phyloP scores from a whole-genome alignment of 371 early-diverging fungal genomes.

The Basidiobolus meristosporus region DNA sequence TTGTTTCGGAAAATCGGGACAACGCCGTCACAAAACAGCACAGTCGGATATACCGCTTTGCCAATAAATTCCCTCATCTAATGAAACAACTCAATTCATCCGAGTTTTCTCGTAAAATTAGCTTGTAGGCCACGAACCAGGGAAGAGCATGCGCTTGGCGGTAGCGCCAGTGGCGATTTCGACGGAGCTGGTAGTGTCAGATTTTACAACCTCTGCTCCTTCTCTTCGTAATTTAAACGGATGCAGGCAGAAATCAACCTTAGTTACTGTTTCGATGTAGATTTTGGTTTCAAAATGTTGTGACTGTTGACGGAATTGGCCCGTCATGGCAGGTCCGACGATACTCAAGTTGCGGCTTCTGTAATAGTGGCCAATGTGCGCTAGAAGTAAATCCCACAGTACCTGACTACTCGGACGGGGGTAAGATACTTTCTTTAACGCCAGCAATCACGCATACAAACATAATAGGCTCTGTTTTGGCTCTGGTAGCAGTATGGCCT shows the following conservation, averaged over 20 bases:
- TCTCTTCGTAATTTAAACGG: conserved; percentile 90
- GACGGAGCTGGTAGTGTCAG: conserved; percentile 61
- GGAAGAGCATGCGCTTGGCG: conserved; percentile 78
- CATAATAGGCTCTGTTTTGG: conserved; percentile 78
- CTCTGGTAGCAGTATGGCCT: conserved; percentile 88
- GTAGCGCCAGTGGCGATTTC: conserved; percentile 98
- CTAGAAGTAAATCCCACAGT: conserved; percentile 22
- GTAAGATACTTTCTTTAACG: conserved; percentile 14
- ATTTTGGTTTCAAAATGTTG: conserved; percentile 66
- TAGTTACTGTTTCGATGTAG: conserved; percentile 76
- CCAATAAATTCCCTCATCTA: conserved; percentile 75
- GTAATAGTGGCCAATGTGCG: conserved; percentile 81
- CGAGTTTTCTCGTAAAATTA: too few species aligned
- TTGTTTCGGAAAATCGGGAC: conserved; percentile 94
- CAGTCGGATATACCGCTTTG: conserved; percentile 96
- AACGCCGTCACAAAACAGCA: conserved; percentile 98
- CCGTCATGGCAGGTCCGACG: conserved; percentile 48
- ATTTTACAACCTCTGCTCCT: conserved; percentile 38
- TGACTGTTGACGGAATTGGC: conserved; percentile 65
- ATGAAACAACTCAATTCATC: neutral
- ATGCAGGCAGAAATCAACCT: conserved; percentile 54
- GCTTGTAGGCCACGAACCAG: too few species aligned
- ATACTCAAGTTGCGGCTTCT: conserved; percentile 67
- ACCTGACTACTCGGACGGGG: neutral
- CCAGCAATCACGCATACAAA: conserved; percentile 96